Percentiles rank a stretch among this genome's conserved stretches.
These are phyloP conservation scores for Ramalina peruviana DNA, from an alignment of 495 filamentous ascomycete species.

Conservation along the genomic window DNA sequence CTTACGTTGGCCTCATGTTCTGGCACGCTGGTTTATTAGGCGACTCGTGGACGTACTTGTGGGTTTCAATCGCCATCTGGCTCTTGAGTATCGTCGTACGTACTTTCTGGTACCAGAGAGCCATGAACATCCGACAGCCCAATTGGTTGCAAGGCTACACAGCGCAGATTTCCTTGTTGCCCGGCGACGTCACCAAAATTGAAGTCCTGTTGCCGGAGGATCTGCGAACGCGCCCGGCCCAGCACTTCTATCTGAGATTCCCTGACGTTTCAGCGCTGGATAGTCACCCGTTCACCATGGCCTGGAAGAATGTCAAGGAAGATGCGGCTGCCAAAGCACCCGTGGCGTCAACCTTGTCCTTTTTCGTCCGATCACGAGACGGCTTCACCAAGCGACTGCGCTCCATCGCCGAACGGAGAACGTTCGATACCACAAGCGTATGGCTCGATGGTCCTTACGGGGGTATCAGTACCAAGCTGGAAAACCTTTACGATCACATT, in stretches of 20 bases:
- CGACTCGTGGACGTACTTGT: conserved; percentile 19
- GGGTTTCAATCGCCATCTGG: conserved; percentile 19
- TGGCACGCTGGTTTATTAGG: conserved; percentile 15
- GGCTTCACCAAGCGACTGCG: conserved; percentile 14
- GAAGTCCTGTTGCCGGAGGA: conserved; percentile 7
- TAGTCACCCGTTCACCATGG: conserved; percentile 21
- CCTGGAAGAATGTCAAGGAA: conserved; percentile 1
- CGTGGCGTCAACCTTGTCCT: conserved; percentile 2
- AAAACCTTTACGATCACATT: conserved; percentile 7
- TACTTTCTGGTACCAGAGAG: conserved; percentile 6
- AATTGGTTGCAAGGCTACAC: conserved; percentile 3
- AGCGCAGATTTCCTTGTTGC: background rate
- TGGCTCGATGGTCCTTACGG: conserved; percentile 19
- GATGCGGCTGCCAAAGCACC: background rate
- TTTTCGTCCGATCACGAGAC: conserved; percentile 9
- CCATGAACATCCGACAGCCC: conserved; percentile 4
- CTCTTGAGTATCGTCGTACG: conserved; percentile 7
- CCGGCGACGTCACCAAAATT: conserved; percentile 8
- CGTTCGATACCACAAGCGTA: background rate
- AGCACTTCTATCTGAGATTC: conserved; percentile 19
- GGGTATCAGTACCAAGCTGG: background rate
- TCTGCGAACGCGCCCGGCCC: conserved; percentile 8
- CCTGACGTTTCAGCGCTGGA: conserved; percentile 9
- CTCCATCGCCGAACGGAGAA: background rate
- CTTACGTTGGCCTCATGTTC: conserved; percentile 16